Base-by-base conservation (phyloP, 371 early-diverging fungal species). In the Catenaria anguillulae region DNA sequence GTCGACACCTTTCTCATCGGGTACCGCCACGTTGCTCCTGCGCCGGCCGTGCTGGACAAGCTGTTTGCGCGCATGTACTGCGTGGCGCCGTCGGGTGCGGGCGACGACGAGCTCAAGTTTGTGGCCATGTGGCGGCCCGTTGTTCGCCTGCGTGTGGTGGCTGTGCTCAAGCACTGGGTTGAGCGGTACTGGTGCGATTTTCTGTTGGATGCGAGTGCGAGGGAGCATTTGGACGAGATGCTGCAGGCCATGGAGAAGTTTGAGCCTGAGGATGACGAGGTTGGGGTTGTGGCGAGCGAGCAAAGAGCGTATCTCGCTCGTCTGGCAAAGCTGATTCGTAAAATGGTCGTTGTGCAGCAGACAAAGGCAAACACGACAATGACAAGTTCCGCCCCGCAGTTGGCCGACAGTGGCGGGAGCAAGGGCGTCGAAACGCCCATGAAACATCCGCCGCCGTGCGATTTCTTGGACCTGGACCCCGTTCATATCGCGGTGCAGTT, bases 161-260 rank as follows among this genome's bases (percentile, higher is more conserved):
- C 54, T 0, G 62, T 62, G 40, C 55, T 62, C 35, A 50, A 45
- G 33, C 35, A 24, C 26, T 62, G 62, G 62, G 17, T 62, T 21
- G 62, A 62, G 26, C 35, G 56, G 33, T 62, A 36, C 54, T 62
- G 62, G 62, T 26, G 33, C 0, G 62, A 62, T 17, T 62, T 62
- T n/a, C 2, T 34, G 10, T 19, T 21, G 31, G 13, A 8, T 19
- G 21, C 6, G 2, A 26, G 17, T 0, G 35, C 55, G 33, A 34
- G 55, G 12, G 52, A 33, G 42, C 29, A 10, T 13, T 42, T 62
- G 19, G 52, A 26, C 36, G 35, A 52, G 6, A 10, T 62, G 35
- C 23, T 54, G 26, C 15, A 55, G 23, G 21, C 26, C 5, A 10
- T 62, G 4, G 54, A 8, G 23, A 23, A 56, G 15, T 55, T 24